Percentiles rank a stretch among this genome's conserved stretches.
phyloP scores from a whole-genome alignment of 768 basidiomycete species.

The Psilocybe subaeruginosa region DNA sequence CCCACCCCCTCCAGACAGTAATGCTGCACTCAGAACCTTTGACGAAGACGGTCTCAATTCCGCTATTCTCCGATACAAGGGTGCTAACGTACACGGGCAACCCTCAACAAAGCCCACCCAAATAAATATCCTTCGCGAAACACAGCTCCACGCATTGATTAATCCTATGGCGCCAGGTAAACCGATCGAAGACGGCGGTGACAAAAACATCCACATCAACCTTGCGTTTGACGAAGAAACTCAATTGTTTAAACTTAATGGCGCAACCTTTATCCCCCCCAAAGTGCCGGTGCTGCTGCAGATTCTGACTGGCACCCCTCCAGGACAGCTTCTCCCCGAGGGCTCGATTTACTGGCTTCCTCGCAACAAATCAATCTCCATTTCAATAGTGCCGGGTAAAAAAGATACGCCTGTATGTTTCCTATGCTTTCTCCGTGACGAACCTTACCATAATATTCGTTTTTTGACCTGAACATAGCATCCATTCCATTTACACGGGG shows the following conservation, averaged over 20 bases:
- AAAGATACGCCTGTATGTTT: conserved; percentile 35
- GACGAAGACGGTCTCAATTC: conserved; percentile 34
- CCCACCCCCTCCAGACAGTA: conserved; percentile 23
- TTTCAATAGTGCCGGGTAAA: conserved; percentile 33
- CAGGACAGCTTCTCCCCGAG: conserved; percentile 49
- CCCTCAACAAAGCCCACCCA: conserved; percentile 35
- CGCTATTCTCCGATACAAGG: conserved; percentile 55
- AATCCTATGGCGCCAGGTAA: conserved; percentile 33
- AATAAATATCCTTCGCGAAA: conserved; percentile 36
- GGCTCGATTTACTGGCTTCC: conserved; percentile 52
- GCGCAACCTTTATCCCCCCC: conserved; percentile 35
- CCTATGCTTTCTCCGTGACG: background rate
- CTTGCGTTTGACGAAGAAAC: conserved; percentile 31
- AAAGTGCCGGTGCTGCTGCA: conserved; percentile 58
- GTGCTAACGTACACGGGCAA: conserved; percentile 40
- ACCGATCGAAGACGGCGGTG: conserved; percentile 39
- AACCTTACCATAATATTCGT: background rate
- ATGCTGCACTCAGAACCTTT: conserved; percentile 2
- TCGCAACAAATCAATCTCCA: conserved; percentile 40
- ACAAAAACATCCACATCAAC: conserved; percentile 41
- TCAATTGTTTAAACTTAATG: conserved; percentile 35
- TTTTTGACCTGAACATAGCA: conserved; percentile 22
- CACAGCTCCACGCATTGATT: conserved; percentile 34
- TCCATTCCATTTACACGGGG: conserved; percentile 43
- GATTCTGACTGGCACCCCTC: conserved; percentile 55